Evolutionary conservation across 1,284 basidiomycete species (phyloP), one percentile per base, ranked within the genome.

Genomic region (Cutaneotrichosporon sp.): DNA sequence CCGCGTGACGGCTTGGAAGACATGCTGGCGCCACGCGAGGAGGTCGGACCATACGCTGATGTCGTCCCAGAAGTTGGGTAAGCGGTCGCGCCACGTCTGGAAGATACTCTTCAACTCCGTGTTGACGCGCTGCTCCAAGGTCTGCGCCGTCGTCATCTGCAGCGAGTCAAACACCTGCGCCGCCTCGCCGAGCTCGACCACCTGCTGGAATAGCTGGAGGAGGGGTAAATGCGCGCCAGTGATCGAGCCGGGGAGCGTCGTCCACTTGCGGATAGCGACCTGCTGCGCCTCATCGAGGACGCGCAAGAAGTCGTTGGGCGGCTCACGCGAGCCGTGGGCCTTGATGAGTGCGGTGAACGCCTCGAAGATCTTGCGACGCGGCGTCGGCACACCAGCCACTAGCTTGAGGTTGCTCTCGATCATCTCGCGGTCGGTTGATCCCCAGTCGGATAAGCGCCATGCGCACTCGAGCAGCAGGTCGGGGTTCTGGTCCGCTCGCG

Each of bases 41-140:
- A 99, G 84, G 78, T 99, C 97, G 70, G 92, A 95, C 97, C 97
- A 99, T 61, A 97, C 90, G 72, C 91, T 95, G 81, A 99, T 98
- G 78, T 99, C 97, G 77, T 99, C 97, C 81, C 93, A 93, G 66
- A 90, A 84, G 78, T 98, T 97, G 2, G 97, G 97, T 30, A 99
- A 84, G 40, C 97, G 88, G 77, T 99, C 97, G 65, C 97, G 87
- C 97, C 97, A 99, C 0, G 95, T 92, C 73, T 92, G 90, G 62
- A 98, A 87, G 61, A 97, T 91, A 84, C 92, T 89, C 82, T 99
- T 99, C 70, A 99, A 85, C 77, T 99, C 97, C 1, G 88, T 87
- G 0, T 93, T 97, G 52, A 80, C 80, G 66, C 96, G 91, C 81
- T 92, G 90, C 80, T 99, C 97, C 65, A 99, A 83, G 74, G 99